Percentiles rank a stretch among this genome's conserved stretches.
These are phyloP conservation scores for Nakataea oryzae DNA, from an alignment of 2,329 filamentous ascomycete genomes.

Conservation along the genomic window DNA sequence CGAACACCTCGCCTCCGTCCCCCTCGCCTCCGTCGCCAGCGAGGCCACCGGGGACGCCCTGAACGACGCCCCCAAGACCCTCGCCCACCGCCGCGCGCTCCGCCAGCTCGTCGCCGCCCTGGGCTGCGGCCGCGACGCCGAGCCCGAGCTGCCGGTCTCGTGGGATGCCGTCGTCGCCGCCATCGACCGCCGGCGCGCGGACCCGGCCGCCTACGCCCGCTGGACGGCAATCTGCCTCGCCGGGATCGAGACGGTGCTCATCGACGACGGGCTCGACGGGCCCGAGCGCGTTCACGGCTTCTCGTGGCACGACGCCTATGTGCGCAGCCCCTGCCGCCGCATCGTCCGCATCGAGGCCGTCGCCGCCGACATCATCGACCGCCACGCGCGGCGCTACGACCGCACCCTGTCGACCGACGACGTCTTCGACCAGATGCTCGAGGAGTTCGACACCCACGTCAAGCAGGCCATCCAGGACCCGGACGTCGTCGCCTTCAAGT, in stretches of 20 bases:
- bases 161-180: conserved; percentile 44
- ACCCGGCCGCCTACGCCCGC: conserved; percentile 33
- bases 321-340: conserved; percentile 52
- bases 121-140: conserved; percentile 32
- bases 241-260: conserved; percentile 62
- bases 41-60: conserved; percentile 65
- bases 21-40: conserved; percentile 52
- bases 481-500: conserved; percentile 71
- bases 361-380: conserved; percentile 50
- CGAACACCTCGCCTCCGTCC: conserved; percentile 32
- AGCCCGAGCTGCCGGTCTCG: conserved; percentile 22
- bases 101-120: conserved; percentile 58
- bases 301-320: conserved; percentile 56
- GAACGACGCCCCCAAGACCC: conserved; percentile 45
- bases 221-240: conserved; percentile 54
- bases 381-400: conserved; percentile 22
- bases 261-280: conserved; percentile 65
- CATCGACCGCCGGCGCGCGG: conserved; percentile 27
- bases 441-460: conserved; percentile 42
- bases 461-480: conserved; percentile 47
- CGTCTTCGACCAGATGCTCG: conserved; percentile 32
- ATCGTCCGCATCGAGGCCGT: conserved; percentile 71
- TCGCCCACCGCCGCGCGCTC: conserved; percentile 61
- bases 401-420: conserved; percentile 22
- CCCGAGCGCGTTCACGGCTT: conserved; percentile 45